Base-by-base conservation (phyloP, 768 basidiomycete genomes). In the Lentinula boryana region DNA sequence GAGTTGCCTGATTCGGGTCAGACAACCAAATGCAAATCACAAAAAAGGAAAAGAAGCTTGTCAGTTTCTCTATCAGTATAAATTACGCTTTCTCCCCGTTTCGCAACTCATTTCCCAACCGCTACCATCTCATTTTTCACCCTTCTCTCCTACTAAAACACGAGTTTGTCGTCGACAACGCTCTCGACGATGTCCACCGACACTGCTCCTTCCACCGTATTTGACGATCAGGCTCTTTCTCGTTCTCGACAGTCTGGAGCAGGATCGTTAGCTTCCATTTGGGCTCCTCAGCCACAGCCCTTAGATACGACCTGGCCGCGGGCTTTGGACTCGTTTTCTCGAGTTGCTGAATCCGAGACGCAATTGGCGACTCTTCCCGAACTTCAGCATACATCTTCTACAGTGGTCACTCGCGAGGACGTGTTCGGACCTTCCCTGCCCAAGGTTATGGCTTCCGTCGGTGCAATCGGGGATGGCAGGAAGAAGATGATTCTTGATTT, bases 381-480 rank as follows among this genome's bases (percentile, higher is more conserved):
- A 67, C 61, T 54, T 55, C 67, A 67, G 5, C 62, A 67, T 60
- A 62, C 66, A 35, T 65, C 70, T 10, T 46, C 43, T 23, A 38
- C 70, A 46, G 69, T 77, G 60, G 69, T 77, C 61, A 78, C 69
- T 63, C 76, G 76, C 60, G 84, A 89, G 61, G 88, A 90, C 67
- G 80, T 88, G 59, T 90, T 91, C 65, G 88, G 87, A 3, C 80
- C 82, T 1, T 69, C 79, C 33, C 78, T 78, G 9, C 65, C 68
- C 33, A 78, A 77, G 63, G 83, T 82, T 64, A 76, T 89, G 51
- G 88, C 89, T 6, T 87, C 88, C 68, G 77, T 91, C 54, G 89
- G 90, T 5, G 88, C 88, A 68, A 86, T 92, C 69, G 91, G 90
- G 50, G 91, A 93, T 66, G 90, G 89, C 15, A 82, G 88, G 65